phyloP scores from a whole-genome alignment of 768 basidiomycete species.

The Russula emetica region DNA sequence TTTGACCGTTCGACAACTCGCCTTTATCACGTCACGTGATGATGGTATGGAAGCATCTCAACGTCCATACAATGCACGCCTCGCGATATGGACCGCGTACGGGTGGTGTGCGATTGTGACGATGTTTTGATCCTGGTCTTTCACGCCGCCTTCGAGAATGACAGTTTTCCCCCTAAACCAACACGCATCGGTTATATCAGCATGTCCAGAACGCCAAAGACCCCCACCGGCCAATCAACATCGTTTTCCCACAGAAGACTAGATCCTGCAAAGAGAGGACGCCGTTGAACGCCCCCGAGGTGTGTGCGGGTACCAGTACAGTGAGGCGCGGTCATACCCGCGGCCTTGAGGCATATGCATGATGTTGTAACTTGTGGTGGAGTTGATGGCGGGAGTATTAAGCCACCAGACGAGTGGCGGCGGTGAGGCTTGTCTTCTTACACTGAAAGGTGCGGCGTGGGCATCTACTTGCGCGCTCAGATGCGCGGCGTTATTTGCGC shows the following conservation, averaged over 20 bases:
- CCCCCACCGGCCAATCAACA: slow-evolving; percentile 47
- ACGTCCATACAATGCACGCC: background rate
- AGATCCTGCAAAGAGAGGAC: slow-evolving; percentile 32
- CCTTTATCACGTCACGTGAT: slow-evolving; percentile 45
- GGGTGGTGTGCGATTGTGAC: slow-evolving; percentile 53
- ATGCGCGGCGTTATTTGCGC: slow-evolving; percentile 13
- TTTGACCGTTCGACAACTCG: slow-evolving; percentile 28
- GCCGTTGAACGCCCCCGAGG: slow-evolving; percentile 8
- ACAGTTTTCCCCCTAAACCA: slow-evolving; percentile 45
- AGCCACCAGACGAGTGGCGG: background rate
- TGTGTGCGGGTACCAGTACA: slow-evolving; percentile 17
- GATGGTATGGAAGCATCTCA: slow-evolving; percentile 51
- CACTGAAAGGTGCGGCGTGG: slow-evolving; percentile 37
- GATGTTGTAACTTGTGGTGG: slow-evolving; percentile 42
- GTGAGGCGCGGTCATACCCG: slow-evolving; percentile 35
- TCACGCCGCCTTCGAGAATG: slow-evolving; percentile 57
- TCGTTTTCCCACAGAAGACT: slow-evolving; percentile 59
- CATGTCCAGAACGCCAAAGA: slow-evolving; percentile 9
- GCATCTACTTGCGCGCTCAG: slow-evolving; percentile 16
- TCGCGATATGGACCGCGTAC: slow-evolving; percentile 9
- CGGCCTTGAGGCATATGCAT: slow-evolving; percentile 62
- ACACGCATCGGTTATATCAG: slow-evolving; percentile 30
- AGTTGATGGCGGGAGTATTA: background rate
- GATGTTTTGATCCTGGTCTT: slow-evolving; percentile 48
- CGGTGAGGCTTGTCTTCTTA: slow-evolving; percentile 32